Evolutionary conservation across 768 basidiomycete species (phyloP), one percentile per base, ranked within the genome.

Genomic region (Kwoniella heveanensis): DNA sequence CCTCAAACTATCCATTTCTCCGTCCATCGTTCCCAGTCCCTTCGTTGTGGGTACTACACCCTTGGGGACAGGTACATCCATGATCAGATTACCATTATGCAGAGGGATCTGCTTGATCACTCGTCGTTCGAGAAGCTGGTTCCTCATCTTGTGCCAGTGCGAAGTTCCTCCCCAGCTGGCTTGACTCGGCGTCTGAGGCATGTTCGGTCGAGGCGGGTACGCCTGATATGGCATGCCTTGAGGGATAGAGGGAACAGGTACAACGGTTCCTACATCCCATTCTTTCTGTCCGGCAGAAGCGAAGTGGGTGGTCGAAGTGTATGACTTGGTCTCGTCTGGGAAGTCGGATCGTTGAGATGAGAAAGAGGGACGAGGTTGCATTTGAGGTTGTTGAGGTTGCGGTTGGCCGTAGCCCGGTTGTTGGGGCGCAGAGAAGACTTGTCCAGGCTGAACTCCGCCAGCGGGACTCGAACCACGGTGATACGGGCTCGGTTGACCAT

Each of bases 1-100:
- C 25, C 76, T 57, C 68, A 76, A 36, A 39, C 65, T 71, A 22
- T 68, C 68, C 64, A 75, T 69, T 54, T 75, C 75, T 8, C 69
- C 72, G 29, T 85, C 80, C 47, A 70, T 65, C 36, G 58, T 15
- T 8, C 69, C 70, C 44, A 74, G 51, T 0, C 72, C 72, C 37
- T 60, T 62, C n/a, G 66, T 61, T 25, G 65, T 65, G 5, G 90
- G 90, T 29, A 91, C 80, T 72, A 92, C 91, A 67, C 87, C 86
- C 48, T 85, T 84, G 2, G 91, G 91, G 2, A 91, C 91, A 26
- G 84, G 86, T 52, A 91, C 86, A 74, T 93, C 91, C 61, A 92
- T 85, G 21, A 93, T 89, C 50, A 93, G 81, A 79, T 93, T 93
- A 39, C 91, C 91, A 59, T 90, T 83, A 76, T 87, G 84, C 37